Base-by-base conservation (phyloP, 345 rosid genomes). In the Nephelium lappaceum region DNA sequence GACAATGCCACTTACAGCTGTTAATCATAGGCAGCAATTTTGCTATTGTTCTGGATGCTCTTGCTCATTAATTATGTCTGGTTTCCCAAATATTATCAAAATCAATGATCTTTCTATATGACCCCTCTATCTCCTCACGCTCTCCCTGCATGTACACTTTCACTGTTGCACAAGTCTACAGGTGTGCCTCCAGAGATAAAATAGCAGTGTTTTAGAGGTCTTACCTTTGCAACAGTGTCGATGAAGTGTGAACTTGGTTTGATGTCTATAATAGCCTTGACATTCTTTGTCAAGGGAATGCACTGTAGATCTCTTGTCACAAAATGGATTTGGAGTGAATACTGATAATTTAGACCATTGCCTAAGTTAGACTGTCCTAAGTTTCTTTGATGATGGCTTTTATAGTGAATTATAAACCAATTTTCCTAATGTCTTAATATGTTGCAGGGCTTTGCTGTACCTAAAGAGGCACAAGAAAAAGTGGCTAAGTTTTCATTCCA, bases 391-490 rank as follows among this genome's bases (percentile, higher is more conserved):
- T 21, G 41, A 5, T 73, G 47, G 47, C 61, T 43, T 72, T 78
- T 67, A 66, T 47, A 39, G 25, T 78, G 49, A 55, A 60, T 77
- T 19, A 6, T 72, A 10, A 8, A 23, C 8, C 43, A 25, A 21
- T 45, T 45, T 61, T 72, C 77, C 75, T 83, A n/a, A n/a, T 58
- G 21, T 64, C 38, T 73, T 71, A 68, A 43, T 76, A 16, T 11
- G 43, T 47, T 77, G 73, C 81, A 96, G 99, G 98, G 99, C 43
- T 96, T 93, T 83, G 93, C 98, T 15, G 84, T 96, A 61, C 98
- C 99, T 67, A 96, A 96, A 82, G 99, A 93, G 79, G 84, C 85
- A 19, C 97, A 92, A 47, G 87, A 86, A 5, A 93, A 91, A 77
- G 90, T 94, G 69, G 95, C 86, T 18, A 92, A 87, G 38, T 96